phyloP scores from a whole-genome alignment of 805 yeast species.

The Brettanomyces naardenensis region DNA sequence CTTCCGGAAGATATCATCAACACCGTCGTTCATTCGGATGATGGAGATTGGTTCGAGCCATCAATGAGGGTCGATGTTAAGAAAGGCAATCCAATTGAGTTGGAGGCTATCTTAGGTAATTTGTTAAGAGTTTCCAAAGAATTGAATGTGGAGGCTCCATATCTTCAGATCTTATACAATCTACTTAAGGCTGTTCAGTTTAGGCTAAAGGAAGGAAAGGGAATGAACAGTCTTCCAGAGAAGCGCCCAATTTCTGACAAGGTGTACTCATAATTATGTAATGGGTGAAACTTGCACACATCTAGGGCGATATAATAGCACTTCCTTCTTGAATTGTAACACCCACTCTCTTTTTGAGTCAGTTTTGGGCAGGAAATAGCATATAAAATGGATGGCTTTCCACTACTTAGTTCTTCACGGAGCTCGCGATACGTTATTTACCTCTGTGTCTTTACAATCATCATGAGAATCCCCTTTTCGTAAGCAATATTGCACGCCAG shows the following conservation, averaged over 20 bases:
- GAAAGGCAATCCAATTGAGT: constrained; percentile 61
- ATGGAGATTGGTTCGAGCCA: constrained; percentile 52
- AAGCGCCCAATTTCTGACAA: constrained; percentile 27
- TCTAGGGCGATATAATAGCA: too few relatives aligned
- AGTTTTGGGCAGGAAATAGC: too few relatives aligned
- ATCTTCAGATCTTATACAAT: constrained; percentile 46
- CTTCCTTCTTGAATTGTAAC: too few relatives aligned
- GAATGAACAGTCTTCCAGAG: constrained; percentile 36
- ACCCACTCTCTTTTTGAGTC: too few relatives aligned
- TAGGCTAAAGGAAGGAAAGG: constrained; percentile 48
- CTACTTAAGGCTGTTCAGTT: constrained; percentile 57
- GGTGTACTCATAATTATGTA: constrained; percentile 6
- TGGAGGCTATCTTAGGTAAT: constrained; percentile 67
- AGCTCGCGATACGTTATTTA: too few relatives aligned
- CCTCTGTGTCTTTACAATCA: too few relatives aligned
- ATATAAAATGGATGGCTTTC: too few relatives aligned
- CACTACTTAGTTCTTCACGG: too few relatives aligned
- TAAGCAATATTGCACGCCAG: too few relatives aligned
- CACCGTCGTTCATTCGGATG: constrained; percentile 48
- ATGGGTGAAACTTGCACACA: too few relatives aligned
- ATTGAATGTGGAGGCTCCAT: constrained; percentile 47
- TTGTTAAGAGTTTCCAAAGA: constrained; percentile 43
- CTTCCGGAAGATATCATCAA: constrained; percentile 43
- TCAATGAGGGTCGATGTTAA: constrained; percentile 66
- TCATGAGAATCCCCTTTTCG: too few relatives aligned